Evolutionary conservation across 768 basidiomycete genomes (phyloP), one percentile per base, ranked within the genome.

Genomic region (Kwoniella pini): DNA sequence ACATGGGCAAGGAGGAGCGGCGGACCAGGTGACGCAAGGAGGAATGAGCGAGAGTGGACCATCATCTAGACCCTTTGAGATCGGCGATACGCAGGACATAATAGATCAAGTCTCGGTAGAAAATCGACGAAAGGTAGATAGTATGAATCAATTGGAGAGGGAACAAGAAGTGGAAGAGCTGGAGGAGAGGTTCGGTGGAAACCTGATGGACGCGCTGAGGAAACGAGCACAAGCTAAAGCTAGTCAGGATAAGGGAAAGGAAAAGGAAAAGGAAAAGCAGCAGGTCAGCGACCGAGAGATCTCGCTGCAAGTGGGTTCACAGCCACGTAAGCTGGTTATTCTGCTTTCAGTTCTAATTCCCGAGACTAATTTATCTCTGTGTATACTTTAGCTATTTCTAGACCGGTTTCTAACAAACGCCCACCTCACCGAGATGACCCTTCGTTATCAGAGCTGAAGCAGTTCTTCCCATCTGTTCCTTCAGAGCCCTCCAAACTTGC

Each of bases 401-500:
- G 15, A 40, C 15, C 17, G 10, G 26, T 50, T 15, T 27, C 19
- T 24, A 31, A 44, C 17, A 27, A 9, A 12, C 15, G 24, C 48
- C 48, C n/a, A 10, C 9, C 54, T 31, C 43, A 55, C 12, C 21
- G 30, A n/a, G 55, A 57, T 19, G 38, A 51, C 24, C 55, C 55
- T 15, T 57, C 55, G 3, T 36, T 59, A 10, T 59, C 57, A 11
- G 57, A 52, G 7, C 49, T 57, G 3, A 57, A 59, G 31, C 44
- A 38, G 26, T 59, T 86, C 80, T 96, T 96, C 71, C 90, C 93
- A 0, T 77, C 83, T 57, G 84, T 85, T 1, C 83, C 86, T 3
- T 77, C 83, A 10, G 81, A 87, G 66, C 85, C 91, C 64, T 86
- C 91, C 5, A 85, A 84, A 46, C 81, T 96, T 9, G 87, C 85